phyloP scores from a whole-genome alignment of 345 rosid genomes.

The Hibiscus mutabilis region DNA sequence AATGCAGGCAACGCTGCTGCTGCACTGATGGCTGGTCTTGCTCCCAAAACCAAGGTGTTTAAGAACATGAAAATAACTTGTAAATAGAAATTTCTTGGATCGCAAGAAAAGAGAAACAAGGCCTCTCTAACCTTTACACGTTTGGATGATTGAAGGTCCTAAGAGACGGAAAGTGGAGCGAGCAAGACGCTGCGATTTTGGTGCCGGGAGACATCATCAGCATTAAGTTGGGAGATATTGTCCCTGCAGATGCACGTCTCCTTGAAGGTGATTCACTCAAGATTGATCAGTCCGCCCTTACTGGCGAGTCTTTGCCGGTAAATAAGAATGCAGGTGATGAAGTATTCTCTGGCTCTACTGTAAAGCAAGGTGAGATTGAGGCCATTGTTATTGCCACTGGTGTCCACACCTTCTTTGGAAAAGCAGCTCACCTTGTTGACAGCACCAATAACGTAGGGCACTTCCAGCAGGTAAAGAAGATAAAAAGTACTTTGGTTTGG shows the following conservation, averaged over 20 bases:
- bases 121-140: background rate
- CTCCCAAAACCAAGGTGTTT: conserved; percentile 18
- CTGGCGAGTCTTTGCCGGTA: conserved; percentile 29
- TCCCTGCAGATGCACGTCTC: conserved; percentile 19
- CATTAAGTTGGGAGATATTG: conserved; percentile 16
- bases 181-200: conserved; percentile 17
- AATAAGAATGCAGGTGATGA: conserved; percentile 28
- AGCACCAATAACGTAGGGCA: conserved; percentile 40
- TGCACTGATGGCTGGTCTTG: conserved; percentile 20
- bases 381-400: conserved; percentile 38
- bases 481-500: background rate
- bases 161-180: conserved; percentile 11
- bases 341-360: conserved; percentile 37
- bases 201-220: conserved; percentile 17
- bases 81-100: background rate
- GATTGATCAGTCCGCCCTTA: conserved; percentile 18
- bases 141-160: conserved; percentile 30
- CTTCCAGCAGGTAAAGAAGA: conserved; percentile 22
- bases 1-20: conserved; percentile 19
- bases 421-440: conserved; percentile 40
- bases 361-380: conserved; percentile 38
- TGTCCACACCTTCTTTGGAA: conserved; percentile 39
- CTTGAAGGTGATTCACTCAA: conserved; percentile 17
- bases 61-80: background rate
- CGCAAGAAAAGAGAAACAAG: background rate